Base-by-base conservation (phyloP, 257 asterid species). In the Solanum medicagineum region DNA sequence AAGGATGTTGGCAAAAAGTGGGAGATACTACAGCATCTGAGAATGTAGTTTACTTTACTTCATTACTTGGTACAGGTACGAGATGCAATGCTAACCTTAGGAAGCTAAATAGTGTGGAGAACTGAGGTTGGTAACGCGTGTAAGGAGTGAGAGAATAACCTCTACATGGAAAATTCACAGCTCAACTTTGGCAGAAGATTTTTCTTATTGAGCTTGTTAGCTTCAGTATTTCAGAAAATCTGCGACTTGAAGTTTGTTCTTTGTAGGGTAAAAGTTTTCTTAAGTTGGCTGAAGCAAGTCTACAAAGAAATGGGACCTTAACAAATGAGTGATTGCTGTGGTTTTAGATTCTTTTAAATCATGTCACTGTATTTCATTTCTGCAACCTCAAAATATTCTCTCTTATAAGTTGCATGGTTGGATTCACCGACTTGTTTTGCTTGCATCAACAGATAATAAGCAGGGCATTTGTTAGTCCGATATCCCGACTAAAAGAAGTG, bases 401-500 rank as follows among this genome's bases (percentile, higher is more conserved):
- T 51, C 26, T 17, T 10, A 8, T 51, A 26, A 77, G 62, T 53
- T 77, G 63, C 63, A 51, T 77, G 7, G 0, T 26, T 51, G 83
- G 47, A 26, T 26, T 53, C 45, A 75, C 82, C 26, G 8, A 51
- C 44, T 49, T 77, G 83, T 53, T 53, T 77, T 80, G 70, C 20
- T 45, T 42, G 32, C 54, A 51, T 70, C 8, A 56, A 85, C 91
- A 87, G 94, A 88, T 85, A 56, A 84, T 88, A 57, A 79, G 85
- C 59, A 86, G 88, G 90, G 86, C 87, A 53, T 70, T 70, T 84
- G 59, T 70, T 80, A 71, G 86, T 86, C 93, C 94, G 60, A 62
- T 90, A 71, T 84, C 91, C 24, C 89, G 85, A 68, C 81, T 90
- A 32, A 90, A 89, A 70, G 89, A 87, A 40, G 88, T 84, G 56